Evolutionary conservation across 345 rosid genomes (phyloP).

Genomic region (Aethionema arabicum): DNA sequence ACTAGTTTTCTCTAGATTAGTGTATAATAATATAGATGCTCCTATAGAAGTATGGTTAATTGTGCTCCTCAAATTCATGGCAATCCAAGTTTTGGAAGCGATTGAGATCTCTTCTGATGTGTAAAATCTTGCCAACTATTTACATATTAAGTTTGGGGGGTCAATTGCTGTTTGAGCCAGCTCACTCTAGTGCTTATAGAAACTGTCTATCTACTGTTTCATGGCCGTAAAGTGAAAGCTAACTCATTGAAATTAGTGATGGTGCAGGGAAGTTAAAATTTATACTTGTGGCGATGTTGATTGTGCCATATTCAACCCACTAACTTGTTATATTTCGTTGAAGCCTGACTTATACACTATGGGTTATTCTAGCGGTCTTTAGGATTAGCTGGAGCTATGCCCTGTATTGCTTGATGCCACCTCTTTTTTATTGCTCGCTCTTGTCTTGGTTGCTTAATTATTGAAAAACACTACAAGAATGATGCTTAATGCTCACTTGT

Average conservation of each 20-base stretch:
- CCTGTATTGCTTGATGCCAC: slow-evolving; percentile 6
- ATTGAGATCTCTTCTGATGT: slow-evolving; percentile 2
- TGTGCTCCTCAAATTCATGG: slow-evolving; percentile 1
- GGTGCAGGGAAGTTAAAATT: background rate
- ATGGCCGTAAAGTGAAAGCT: background rate
- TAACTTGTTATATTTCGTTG: slow-evolving; percentile 7
- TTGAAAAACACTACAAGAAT: background rate
- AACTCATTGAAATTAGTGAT: slow-evolving; percentile 4
- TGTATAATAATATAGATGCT: slow-evolving; percentile 12
- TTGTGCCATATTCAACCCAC: slow-evolving; percentile 18
- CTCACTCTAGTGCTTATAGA: slow-evolving; percentile 9
- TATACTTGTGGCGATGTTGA: slow-evolving; percentile 12
- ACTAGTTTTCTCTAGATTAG: slow-evolving; percentile 7
- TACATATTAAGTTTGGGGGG: slow-evolving; percentile 18
- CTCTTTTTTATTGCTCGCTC: background rate
- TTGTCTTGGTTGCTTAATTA: background rate
- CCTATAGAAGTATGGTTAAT: slow-evolving; percentile 8
- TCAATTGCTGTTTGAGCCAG: slow-evolving; percentile 1
- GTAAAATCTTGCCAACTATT: slow-evolving; percentile 1
- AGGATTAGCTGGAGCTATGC: slow-evolving; percentile 16
- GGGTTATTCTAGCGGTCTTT: slow-evolving; percentile 2
- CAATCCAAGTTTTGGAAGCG: background rate
- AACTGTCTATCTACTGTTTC: slow-evolving; percentile 9
- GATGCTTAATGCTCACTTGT: background rate
- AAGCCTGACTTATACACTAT: slow-evolving; percentile 1